phyloP scores from a whole-genome alignment of 306 rosid genomes.

The Rubus parviflorus region DNA sequence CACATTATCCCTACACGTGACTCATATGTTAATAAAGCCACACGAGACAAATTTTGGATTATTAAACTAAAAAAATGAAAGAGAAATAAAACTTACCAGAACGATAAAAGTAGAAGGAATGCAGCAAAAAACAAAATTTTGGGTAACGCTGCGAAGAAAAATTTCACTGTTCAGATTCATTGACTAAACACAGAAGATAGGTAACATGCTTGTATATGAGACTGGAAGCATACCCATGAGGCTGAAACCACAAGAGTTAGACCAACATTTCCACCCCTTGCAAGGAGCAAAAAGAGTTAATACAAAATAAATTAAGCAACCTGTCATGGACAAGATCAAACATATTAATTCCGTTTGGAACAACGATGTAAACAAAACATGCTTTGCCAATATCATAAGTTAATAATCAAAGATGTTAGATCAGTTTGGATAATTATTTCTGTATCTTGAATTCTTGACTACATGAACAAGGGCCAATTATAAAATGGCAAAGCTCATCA shows the following conservation, averaged over 20 bases:
- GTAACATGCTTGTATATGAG: slow-evolving; percentile 1
- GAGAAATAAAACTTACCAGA: slow-evolving; percentile 65
- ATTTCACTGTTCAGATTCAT: slow-evolving; percentile 33
- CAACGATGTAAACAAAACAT: background rate
- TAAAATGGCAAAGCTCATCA: slow-evolving; percentile 7
- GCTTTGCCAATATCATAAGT: slow-evolving; percentile 1
- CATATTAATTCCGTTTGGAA: background rate
- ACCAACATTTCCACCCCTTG: slow-evolving; percentile 84
- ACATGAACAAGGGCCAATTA: slow-evolving; percentile 10
- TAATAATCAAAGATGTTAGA: background rate
- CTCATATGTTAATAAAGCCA: background rate
- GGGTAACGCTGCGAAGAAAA: slow-evolving; percentile 86
- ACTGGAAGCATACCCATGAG: slow-evolving; percentile 72
- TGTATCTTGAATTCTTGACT: background rate
- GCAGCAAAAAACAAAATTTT: slow-evolving; percentile 83
- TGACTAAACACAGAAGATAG: slow-evolving; percentile 19
- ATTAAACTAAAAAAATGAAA: background rate
- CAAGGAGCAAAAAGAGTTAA: slow-evolving; percentile 68
- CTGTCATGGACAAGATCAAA: slow-evolving; percentile 51
- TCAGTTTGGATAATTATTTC: background rate
- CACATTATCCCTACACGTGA: background rate
- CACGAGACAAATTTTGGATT: slow-evolving; percentile 2
- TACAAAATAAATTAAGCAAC: slow-evolving; percentile 64
- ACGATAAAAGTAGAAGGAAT: slow-evolving; percentile 94
- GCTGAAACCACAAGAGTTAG: slow-evolving; percentile 77